These are phyloP conservation scores for Paecilomyces sp. DNA, from an alignment of 2,329 filamentous ascomycete species.

Conservation along the genomic window DNA sequence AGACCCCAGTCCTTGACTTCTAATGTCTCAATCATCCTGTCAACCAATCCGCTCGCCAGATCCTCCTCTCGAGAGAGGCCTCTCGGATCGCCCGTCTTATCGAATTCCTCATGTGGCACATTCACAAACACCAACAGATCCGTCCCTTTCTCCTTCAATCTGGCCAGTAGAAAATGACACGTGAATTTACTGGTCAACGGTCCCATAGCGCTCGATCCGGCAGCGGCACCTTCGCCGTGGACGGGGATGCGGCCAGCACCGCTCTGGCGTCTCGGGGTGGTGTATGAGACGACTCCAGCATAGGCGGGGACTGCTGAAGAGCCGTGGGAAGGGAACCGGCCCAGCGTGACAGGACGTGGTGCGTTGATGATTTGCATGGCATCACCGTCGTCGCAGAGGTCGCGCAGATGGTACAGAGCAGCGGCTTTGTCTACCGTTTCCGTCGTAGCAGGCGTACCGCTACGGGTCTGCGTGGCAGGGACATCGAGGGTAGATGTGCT, in stretches of 20 bases:
- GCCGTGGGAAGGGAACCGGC: conserved; percentile 33
- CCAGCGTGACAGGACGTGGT: conserved; percentile 51
- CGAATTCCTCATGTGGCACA: conserved; percentile 73
- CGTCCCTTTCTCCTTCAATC: conserved; percentile 66
- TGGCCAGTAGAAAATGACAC: conserved; percentile 68
- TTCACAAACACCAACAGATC: conserved; percentile 84
- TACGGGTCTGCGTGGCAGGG: conserved; percentile 7
- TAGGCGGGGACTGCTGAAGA: conserved; percentile 13
- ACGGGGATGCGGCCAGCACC: conserved; percentile 5
- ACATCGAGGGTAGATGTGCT: conserved; percentile 6
- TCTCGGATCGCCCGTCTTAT: conserved; percentile 60
- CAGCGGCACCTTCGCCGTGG: conserved; percentile 10
- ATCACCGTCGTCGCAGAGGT: conserved; percentile 59
- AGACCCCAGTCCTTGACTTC: conserved; percentile 74
- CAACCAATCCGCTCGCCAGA: conserved; percentile 25
- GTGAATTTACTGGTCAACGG: conserved; percentile 44
- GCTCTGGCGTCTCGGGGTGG: conserved; percentile 11
- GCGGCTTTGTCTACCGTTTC: conserved; percentile 61
- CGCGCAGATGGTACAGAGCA: conserved; percentile 60
- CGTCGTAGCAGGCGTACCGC: conserved; percentile 43
- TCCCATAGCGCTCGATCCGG: conserved; percentile 13
- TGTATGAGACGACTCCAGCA: conserved; percentile 21
- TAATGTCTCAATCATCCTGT: conserved; percentile 61
- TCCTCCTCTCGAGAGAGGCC: conserved; percentile 62
- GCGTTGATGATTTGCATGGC: conserved; percentile 61